Percentiles rank a stretch among this genome's conserved stretches.
Conservation (phyloP, 202 grass and related monocot species). For the Panicum hallii region DNA sequence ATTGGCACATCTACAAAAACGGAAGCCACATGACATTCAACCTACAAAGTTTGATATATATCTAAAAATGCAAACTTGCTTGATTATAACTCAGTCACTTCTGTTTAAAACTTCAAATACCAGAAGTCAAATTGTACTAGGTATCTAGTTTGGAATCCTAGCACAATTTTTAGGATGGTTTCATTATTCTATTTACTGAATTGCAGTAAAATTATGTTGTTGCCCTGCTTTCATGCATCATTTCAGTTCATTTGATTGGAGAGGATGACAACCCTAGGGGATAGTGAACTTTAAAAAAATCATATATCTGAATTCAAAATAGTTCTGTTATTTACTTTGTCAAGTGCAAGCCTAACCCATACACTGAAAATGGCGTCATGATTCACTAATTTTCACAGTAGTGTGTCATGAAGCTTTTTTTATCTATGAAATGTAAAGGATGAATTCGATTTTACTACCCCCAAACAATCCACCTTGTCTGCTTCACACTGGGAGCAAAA, state of each 20-base stretch:
- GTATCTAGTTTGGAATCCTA: background rate
- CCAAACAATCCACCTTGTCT: background rate
- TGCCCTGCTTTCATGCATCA: background rate
- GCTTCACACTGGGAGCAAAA: background rate
- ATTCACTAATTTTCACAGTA: background rate
- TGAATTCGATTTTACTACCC: background rate
- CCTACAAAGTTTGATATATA: slow-evolving; percentile 4
- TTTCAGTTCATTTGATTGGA: slow-evolving; percentile 4
- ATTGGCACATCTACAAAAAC: background rate
- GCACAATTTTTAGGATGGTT: background rate
- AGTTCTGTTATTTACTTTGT: slow-evolving; percentile 17
- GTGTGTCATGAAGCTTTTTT: background rate
- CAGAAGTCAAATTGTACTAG: background rate
- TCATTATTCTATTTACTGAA: slow-evolving; percentile 1
- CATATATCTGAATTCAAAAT: background rate
- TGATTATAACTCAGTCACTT: background rate
- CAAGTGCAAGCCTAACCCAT: background rate
- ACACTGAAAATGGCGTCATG: background rate
- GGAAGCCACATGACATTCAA: background rate
- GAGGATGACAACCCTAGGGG: background rate
- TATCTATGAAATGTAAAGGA: background rate
- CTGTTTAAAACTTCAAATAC: background rate
- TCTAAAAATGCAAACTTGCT: slow-evolving; percentile 10
- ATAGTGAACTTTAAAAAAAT: background rate
- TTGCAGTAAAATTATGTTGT: slow-evolving; percentile 8